Evolutionary conservation across 352 stramenopile genomes (phyloP), one percentile per base, ranked within the genome.

Genomic region (Bremia lactucae): DNA sequence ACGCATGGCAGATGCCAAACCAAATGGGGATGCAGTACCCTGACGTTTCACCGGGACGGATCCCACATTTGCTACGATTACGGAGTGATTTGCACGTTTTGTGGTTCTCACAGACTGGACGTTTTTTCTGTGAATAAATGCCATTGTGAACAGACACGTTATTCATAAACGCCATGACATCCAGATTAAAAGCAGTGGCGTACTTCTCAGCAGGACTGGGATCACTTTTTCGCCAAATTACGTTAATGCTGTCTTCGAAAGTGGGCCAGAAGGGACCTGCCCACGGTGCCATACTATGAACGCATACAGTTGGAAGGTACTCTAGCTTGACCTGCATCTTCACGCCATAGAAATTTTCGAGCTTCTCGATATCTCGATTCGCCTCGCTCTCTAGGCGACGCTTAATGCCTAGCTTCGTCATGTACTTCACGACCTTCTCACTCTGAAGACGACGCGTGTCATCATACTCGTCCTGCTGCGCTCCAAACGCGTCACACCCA

Each of bases 181-280:
- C 36, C 10, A 62, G 40, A 0, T 47, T 55, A 22, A 75, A 79
- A 0, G 64, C 67, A 2, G 34, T 48, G n/a, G 66, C 66, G 36
- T 77, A 77, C 53, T 77, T 77, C 42, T 62, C 51, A 13, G 62
- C 49, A 9, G 66, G 33, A 24, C 66, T 75, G 1, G 46, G 25
- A n/a, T 63, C 23, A 13, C 45, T 35, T 5, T 48, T n/a, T 26
- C 25, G 52, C 68, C 67, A 73, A 4, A 41, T 31, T 29, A 60
- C 47, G 53, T 83, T 83, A 59, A 83, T 83, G 35, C 70, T 65
- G 55, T 83, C 70, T 29, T 67, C 46, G 55, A 72, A 83, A 31
- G 55, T 54, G 4, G 70, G 62, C 65, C 67, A 83, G 62, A 80
- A 80, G 6, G 50, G 50, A 1, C 40, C 52, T 25, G 52, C 21